Evolutionary conservation across 1,139 yeast genomes (phyloP).

Genomic region (Saccharomycopsis hybrid): DNA sequence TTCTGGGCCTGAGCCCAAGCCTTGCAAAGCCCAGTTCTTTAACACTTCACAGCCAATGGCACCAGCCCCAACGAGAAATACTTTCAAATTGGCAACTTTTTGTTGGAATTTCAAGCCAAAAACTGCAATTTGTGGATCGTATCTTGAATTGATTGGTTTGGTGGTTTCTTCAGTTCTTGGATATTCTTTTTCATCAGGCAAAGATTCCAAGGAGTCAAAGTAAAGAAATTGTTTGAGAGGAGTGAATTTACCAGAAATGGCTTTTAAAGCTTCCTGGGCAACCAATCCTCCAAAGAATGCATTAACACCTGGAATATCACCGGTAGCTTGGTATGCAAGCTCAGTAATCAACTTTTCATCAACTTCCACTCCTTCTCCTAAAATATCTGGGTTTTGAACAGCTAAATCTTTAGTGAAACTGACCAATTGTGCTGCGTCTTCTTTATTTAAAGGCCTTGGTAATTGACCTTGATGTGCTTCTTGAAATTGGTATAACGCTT

Average conservation of each 20-base stretch:
- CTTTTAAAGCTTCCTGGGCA: constrained; percentile 95
- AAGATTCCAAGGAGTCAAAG: constrained; percentile 88
- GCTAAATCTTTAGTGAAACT: constrained; percentile 56
- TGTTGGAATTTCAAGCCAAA: constrained; percentile 79
- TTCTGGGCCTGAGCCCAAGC: constrained; percentile 84
- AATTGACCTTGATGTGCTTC: constrained; percentile 53
- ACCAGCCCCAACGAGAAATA: constrained; percentile 94
- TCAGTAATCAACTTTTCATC: constrained; percentile 64
- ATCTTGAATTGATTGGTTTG: constrained; percentile 72
- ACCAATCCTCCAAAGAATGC: constrained; percentile 93
- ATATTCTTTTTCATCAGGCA: constrained; percentile 54
- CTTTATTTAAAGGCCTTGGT: constrained; percentile 72
- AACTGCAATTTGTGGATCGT: constrained; percentile 91
- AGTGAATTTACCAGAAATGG: constrained; percentile 87
- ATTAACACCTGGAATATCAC: constrained; percentile 85
- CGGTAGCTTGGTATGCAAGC: constrained; percentile 78
- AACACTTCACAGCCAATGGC: constrained; percentile 99
- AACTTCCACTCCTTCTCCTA: constrained; percentile 50
- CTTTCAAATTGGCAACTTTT: constrained; percentile 64
- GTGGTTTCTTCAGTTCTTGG: constrained; percentile 68
- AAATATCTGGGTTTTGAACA: constrained; percentile 46
- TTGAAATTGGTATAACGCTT: constrained; percentile 75
- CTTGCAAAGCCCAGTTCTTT: constrained; percentile 97
- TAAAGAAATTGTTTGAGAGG: constrained; percentile 90
- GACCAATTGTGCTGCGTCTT: constrained; percentile 66